Base-by-base conservation (phyloP, 306 rosid species). In the Cajanus cajan region DNA sequence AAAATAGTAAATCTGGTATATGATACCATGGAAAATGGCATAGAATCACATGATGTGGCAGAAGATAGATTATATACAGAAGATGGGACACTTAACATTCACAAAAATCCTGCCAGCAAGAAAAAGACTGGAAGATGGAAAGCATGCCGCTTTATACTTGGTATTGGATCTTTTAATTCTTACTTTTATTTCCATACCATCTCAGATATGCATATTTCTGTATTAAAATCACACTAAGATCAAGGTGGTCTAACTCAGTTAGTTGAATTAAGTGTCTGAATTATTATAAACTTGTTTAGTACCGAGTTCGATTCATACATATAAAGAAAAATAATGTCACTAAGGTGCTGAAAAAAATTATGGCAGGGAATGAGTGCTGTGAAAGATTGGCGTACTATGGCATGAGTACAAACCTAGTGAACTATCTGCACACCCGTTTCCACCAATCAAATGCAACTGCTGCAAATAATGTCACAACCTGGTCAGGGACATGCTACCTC, bases 381-480 rank as follows among this genome's bases (percentile, higher is more conserved):
- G 97, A 93, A 72, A 93, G 97, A 79, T 79, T 93, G 89, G 97
- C 97, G 25, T 90, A 93, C 81, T 93, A 93, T 69, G 96, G 97
- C 45, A 89, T 93, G 96, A 82, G 94, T 54, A 90, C 96, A 70
- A 90, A 93, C 85, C 86, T 93, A 18, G 97, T 93, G 84, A 93
- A 93, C 89, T 93, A 90, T 88, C 90, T 93, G 7, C 71, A 84
- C 19, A 68, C 64, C 4, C 96, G 85, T 63, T 90, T 82, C 68
- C 51, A 77, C 51, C 85, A 80, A 84, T 91, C 88, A 77, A 93
- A 84, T 79, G 85, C 74, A 28, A 16, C 86, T 11, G 97, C 97
- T n/a, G 84, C 96, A 2, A 88, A 80, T 18, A 91, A 18, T 67
- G 92, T 89, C 24, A 88, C 86, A 9, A 89, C 85, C 12, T 89